phyloP scores from a whole-genome alignment of 768 basidiomycete genomes.

The Podaxis carcinomalis region DNA sequence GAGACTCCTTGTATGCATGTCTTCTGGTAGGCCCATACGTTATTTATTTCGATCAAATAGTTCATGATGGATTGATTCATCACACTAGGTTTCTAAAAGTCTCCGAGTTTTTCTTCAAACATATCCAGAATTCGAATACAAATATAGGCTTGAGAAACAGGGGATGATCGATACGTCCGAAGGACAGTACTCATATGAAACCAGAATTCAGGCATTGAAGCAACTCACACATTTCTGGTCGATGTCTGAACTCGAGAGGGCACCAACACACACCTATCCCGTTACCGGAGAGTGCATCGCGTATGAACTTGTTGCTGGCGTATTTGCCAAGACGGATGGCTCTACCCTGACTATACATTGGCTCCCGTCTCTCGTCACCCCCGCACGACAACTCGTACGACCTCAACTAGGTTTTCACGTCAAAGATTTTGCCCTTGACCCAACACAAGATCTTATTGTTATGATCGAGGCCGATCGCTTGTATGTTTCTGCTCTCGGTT shows the following conservation, averaged over 20 bases:
- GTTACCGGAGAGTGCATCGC: slow-evolving; percentile 27
- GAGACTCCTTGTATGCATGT: neutral
- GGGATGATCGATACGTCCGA: neutral
- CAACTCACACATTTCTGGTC: neutral
- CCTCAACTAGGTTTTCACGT: slow-evolving; percentile 34
- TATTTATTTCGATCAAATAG: neutral
- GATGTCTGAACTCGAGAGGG: neutral
- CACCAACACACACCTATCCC: neutral
- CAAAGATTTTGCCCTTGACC: slow-evolving; percentile 63
- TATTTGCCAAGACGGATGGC: slow-evolving; percentile 43
- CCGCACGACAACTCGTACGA: slow-evolving; percentile 15
- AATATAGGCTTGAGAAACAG: slow-evolving; percentile 6
- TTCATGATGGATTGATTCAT: neutral
- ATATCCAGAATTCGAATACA: slow-evolving; percentile 4
- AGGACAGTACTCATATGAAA: neutral
- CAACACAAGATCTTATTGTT: slow-evolving; percentile 56
- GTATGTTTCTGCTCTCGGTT: slow-evolving; percentile 3
- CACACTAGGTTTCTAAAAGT: neutral
- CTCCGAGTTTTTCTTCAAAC: neutral
- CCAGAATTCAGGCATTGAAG: neutral
- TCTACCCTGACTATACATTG: slow-evolving; percentile 17
- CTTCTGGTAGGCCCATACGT: neutral
- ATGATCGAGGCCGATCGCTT: slow-evolving; percentile 25
- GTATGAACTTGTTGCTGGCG: slow-evolving; percentile 59
- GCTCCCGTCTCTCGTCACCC: slow-evolving; percentile 21